phyloP scores from a whole-genome alignment of 2,329 filamentous ascomycete genomes.

The Fusarium sp. region DNA sequence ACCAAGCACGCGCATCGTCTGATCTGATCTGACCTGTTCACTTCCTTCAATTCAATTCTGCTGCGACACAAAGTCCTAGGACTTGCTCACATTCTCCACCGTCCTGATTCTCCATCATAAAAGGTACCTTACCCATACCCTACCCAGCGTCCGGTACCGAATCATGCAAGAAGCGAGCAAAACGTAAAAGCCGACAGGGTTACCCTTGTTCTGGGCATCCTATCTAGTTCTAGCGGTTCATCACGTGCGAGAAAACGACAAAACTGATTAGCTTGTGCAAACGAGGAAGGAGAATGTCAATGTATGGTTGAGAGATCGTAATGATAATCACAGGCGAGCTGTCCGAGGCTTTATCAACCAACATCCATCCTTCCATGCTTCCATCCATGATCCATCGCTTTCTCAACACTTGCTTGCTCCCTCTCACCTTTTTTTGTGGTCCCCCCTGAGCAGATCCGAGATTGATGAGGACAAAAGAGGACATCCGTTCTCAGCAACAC shows the following conservation, averaged over 20 bases:
- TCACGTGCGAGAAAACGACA: conserved; percentile 38
- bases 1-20: conserved; percentile 1
- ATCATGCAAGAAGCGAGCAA: conserved; percentile 32
- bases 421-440: conserved; percentile 29
- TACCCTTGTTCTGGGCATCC: conserved; percentile 14
- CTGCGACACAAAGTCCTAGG: conserved; percentile 20
- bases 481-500: conserved; percentile 17
- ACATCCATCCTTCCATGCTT: not conserved
- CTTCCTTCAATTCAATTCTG: not conserved
- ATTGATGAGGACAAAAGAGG: conserved; percentile 20
- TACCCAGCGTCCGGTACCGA: conserved; percentile 36
- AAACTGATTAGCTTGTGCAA: conserved; percentile 19
- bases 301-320: not conserved
- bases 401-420: not conserved
- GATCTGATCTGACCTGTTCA: conserved; percentile 1
- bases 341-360: conserved; percentile 13
- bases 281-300: conserved; percentile 32
- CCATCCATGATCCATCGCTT: not conserved
- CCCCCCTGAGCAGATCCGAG: conserved; percentile 31
- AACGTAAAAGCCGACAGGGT: conserved; percentile 36
- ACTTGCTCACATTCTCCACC: conserved; percentile 13
- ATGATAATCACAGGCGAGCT: conserved; percentile 1
- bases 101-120: conserved; percentile 20
- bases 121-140: conserved; percentile 19
- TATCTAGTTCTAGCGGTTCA: conserved; percentile 29